Evolutionary conservation across 2,329 filamentous ascomycete genomes (phyloP).

Genomic region (Colletotrichum euphorbiae): DNA sequence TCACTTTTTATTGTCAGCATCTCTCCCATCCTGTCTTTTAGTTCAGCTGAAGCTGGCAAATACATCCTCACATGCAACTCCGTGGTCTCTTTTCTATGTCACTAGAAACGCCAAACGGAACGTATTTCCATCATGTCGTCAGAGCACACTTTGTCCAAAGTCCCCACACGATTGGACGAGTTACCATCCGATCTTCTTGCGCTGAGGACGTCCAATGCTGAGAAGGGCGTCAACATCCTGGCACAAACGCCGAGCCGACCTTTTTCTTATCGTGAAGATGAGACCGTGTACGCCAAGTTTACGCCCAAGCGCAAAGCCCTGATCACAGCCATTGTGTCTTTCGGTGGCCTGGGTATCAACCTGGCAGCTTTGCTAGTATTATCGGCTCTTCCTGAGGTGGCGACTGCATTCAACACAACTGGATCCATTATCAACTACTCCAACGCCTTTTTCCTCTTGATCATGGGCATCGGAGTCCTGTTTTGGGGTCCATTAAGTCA

Average conservation of each 20-base stretch:
- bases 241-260: slow-evolving; percentile 33
- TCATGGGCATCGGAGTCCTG: slow-evolving; percentile 74
- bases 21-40: slow-evolving; percentile 11
- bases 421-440: slow-evolving; percentile 75
- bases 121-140: slow-evolving; percentile 27
- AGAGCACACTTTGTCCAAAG: slow-evolving; percentile 27
- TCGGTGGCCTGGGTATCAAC: slow-evolving; percentile 34
- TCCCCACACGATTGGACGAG: slow-evolving; percentile 29
- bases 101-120: background rate
- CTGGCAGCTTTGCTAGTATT: slow-evolving; percentile 57
- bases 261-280: slow-evolving; percentile 34
- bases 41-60: slow-evolving; percentile 15
- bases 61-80: slow-evolving; percentile 18
- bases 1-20: background rate
- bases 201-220: slow-evolving; percentile 33
- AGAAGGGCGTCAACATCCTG: slow-evolving; percentile 37
- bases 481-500: slow-evolving; percentile 76
- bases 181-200: slow-evolving; percentile 22
- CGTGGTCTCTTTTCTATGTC: slow-evolving; percentile 12
- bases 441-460: slow-evolving; percentile 77
- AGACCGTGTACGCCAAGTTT: slow-evolving; percentile 42
- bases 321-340: slow-evolving; percentile 42
- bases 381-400: slow-evolving; percentile 80
- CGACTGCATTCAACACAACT: slow-evolving; percentile 71
- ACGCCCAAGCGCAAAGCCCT: slow-evolving; percentile 41